Conservation (phyloP, 495 filamentous ascomycete genomes). For the Hypoxylon crocopeplum region DNA sequence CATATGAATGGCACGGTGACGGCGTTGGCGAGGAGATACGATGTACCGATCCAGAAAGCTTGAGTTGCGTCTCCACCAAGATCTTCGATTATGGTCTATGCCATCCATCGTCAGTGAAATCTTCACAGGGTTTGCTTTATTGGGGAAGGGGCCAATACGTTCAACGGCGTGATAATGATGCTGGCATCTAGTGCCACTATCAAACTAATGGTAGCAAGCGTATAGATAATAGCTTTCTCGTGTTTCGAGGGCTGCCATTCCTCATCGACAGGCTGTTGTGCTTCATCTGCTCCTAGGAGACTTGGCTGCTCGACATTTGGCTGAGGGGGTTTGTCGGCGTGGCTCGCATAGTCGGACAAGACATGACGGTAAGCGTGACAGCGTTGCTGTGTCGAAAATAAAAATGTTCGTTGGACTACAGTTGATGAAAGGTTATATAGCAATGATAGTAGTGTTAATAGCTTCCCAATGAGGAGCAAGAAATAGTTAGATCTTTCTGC, state of each 20-base stretch:
- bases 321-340: too few species aligned
- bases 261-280: conserved; percentile 19
- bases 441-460: too few species aligned
- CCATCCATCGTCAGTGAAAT: conserved; percentile 3
- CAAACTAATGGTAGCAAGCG: conserved; percentile 53
- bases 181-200: conserved; percentile 63
- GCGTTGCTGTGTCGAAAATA: too few species aligned
- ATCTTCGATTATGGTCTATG: conserved; percentile 47
- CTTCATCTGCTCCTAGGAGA: conserved; percentile 24
- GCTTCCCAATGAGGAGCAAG: too few species aligned
- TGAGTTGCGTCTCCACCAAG: conserved; percentile 53
- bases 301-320: too few species aligned
- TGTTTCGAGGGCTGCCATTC: conserved; percentile 47
- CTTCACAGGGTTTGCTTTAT: too few species aligned
- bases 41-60: conserved; percentile 62
- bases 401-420: too few species aligned
- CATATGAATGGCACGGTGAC: conserved; percentile 58
- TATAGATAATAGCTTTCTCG: conserved; percentile 51
- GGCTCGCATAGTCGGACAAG: too few species aligned
- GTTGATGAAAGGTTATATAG: too few species aligned
- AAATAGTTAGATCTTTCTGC: too few species aligned
- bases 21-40: conserved; percentile 57
- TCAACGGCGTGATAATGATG: conserved; percentile 56
- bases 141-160: conserved; percentile 22
- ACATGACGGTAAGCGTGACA: too few species aligned